Evolutionary conservation across 371 early-diverging fungal species (phyloP), one percentile per base, ranked within the genome.

Genomic region (Phascolomyces articulosus): DNA sequence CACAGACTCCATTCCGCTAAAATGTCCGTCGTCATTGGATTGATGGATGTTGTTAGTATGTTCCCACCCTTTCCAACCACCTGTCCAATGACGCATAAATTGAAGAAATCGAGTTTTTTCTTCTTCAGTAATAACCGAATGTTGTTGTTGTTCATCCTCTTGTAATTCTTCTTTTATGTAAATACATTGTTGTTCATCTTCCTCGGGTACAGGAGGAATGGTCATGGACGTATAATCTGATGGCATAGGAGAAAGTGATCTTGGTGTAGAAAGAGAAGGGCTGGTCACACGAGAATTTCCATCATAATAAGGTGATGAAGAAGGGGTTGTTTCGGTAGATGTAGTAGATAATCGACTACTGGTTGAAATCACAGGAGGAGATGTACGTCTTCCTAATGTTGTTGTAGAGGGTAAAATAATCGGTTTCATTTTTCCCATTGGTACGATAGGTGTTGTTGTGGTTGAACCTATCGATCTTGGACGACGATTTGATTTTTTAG

Each of bases 71-170:
- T 70, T 68, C 72, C 67, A 77, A 44, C 77, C 73, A 60, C 81
- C 78, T 40, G 81, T 81, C 81, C 81, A 81, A n/a, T 40, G 67
- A 38, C 77, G 76, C 59, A 81, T 72, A 58, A 81, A 81, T 21
- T 75, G 68, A 26, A 81, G 58, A 63, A 81, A 81, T 3, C 78
- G 72, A 20, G 61, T 47, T 49, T 78, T 81, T 54, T 81, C 81
- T 63, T 78, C 76, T 53, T 81, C 76, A 18, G 74, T 74, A 9
- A 75, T 70, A 27, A 69, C 61, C 10, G 68, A 65, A 7, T 11
- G 34, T 34, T 34, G 34, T 24, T 56, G 21, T 9, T 34, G 4
- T 4, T 59, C 63, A 16, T 62, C 63, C 40, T 62, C 63, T 31
- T 62, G 29, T 11, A 9, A 6, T 34, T 20, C 20, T 24, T 44